Base-by-base conservation (phyloP, 2,329 filamentous ascomycete species). In the Aspergillus sp. region DNA sequence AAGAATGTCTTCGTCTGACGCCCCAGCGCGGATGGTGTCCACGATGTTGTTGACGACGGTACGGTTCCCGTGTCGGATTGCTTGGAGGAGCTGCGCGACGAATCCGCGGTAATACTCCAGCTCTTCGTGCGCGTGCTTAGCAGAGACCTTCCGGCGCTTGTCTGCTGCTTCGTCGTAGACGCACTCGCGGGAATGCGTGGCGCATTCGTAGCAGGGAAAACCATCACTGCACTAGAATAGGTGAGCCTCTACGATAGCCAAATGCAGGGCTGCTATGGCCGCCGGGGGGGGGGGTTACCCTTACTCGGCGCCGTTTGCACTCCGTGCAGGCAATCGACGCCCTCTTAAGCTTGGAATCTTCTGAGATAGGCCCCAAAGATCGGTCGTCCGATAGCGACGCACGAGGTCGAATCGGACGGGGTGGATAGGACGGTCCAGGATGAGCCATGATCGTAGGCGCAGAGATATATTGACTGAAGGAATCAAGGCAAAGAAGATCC, bases 281-380 rank as follows among this genome's bases (percentile, higher is more conserved):
- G 17, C 13, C 12, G 20, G 15, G 24, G 13, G 32, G 20, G 8
- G 30, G 11, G 36, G 30, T 26, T 56, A 61, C 57, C 54, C 52
- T 60, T 29, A 54, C 60, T 26, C 57, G 53, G 32, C 55, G 49
- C 34, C 43, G 49, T 39, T 61, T 53, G 41, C 57, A 61, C 40
- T 60, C 55, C 20, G 42, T 45, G 39, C 57, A 61, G 19, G 57
- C 57, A 11, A 52, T 55, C 5, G 57, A 60, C 8, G 55, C 57
- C 31, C 57, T 45, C 35, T 52, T 58, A 28, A 52, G 50, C 30
- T 52, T 52, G 29, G 35, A 39, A 14, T 60, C 56, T 13, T 60
- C 57, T 19, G 45, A 32, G 14, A 34, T 33, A 25, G 34, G 36
- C 25, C 39, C 32, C 15, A n/a, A n/a, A n/a, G 29, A 36, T 15